A percentile compares a stretch with the other conserved stretches of the same genome.
Conservation (phyloP, 768 basidiomycete species). For the Inosperma sp. region DNA sequence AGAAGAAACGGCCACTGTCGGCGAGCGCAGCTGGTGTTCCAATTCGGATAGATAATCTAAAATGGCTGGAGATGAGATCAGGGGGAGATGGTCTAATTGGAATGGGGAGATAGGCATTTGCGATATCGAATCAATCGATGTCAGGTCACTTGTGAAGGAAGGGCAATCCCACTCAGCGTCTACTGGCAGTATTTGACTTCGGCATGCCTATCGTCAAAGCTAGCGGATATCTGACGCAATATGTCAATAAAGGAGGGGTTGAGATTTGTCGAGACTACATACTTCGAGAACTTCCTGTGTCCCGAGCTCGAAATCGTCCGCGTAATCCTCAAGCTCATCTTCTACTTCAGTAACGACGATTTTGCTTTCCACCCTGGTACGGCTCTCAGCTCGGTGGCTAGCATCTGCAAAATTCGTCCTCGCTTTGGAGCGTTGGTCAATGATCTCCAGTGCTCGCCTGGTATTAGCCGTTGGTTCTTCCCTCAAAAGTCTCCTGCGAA, state of each 20-base stretch:
- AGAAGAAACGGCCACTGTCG: constrained; percentile 8
- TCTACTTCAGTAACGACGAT: neutral
- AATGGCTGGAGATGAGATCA: neutral
- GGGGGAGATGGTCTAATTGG: neutral
- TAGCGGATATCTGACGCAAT: neutral
- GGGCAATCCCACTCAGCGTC: neutral
- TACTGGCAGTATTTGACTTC: neutral
- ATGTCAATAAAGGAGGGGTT: neutral
- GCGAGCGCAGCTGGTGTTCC: neutral
- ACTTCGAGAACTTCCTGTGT: neutral
- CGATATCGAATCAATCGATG: neutral
- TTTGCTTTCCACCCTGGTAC: neutral
- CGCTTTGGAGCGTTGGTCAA: neutral
- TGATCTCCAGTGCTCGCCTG: constrained; percentile 1
- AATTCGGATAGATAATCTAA: neutral
- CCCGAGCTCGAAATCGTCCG: constrained; percentile 2
- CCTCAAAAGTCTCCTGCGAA: neutral
- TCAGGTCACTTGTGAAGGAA: neutral
- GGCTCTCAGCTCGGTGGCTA: too few relatives aligned
- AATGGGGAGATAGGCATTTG: neutral
- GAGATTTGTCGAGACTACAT: neutral
- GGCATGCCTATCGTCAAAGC: neutral
- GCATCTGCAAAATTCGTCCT: too few relatives aligned
- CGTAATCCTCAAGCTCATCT: constrained; percentile 4
- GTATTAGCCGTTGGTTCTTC: neutral